phyloP scores from a whole-genome alignment of 2,329 filamentous ascomycete species.

The Aspergillus quadricinctus region DNA sequence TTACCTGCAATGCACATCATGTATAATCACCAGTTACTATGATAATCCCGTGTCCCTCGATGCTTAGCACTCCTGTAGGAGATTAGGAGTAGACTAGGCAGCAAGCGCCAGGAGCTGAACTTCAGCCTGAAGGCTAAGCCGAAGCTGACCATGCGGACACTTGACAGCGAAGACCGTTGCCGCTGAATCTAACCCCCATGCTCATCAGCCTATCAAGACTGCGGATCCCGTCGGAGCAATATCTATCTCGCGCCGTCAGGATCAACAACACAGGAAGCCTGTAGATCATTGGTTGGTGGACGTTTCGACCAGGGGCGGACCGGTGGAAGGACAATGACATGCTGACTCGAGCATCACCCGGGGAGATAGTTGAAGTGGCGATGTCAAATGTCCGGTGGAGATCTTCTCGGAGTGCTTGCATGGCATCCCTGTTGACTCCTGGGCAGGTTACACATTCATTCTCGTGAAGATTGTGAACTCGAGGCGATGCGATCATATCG shows the following conservation, averaged over 20 bases:
- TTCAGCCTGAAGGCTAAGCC: not conserved
- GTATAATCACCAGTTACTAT: not conserved
- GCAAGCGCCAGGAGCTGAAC: not conserved
- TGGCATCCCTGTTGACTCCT: not conserved
- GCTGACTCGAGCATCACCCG: not conserved
- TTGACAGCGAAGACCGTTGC: not conserved
- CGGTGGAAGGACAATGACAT: not conserved
- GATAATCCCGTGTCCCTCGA: not conserved
- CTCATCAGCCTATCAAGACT: not conserved
- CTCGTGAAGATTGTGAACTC: not conserved
- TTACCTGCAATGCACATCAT: constrained; percentile 19
- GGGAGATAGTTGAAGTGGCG: not conserved
- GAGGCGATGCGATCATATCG: not conserved
- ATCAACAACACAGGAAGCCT: not conserved
- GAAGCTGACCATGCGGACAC: not conserved
- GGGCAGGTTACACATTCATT: not conserved
- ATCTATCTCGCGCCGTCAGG: not conserved
- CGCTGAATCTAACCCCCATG: not conserved
- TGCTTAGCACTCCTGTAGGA: not conserved
- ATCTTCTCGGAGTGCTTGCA: not conserved
- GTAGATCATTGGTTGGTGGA: not conserved
- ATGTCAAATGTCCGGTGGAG: not conserved
- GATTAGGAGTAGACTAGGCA: not conserved
- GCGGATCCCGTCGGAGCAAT: not conserved
- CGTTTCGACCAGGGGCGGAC: not conserved